Percentiles rank a stretch among this genome's conserved stretches.
Conservation (phyloP, 805 yeast genomes). For the Pichia insulana region DNA sequence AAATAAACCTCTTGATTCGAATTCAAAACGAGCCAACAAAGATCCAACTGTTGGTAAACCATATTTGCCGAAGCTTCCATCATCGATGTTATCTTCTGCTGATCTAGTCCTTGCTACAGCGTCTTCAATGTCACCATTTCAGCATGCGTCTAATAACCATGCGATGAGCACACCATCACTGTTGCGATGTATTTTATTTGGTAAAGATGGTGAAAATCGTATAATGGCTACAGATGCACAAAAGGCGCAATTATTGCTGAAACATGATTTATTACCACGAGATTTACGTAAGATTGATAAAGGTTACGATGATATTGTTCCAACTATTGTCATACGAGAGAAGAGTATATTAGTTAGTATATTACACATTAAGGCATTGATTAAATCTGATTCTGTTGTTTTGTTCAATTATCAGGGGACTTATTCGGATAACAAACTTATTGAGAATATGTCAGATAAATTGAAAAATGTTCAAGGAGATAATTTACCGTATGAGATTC, state of each 20-base stretch:
- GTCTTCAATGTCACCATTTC: slow-evolving; percentile 7
- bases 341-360: slow-evolving; percentile 40
- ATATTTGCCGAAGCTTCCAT: background rate
- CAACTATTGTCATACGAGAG: slow-evolving; percentile 41
- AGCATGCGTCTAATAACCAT: slow-evolving; percentile 1
- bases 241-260: slow-evolving; percentile 34
- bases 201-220: slow-evolving; percentile 34
- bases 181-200: slow-evolving; percentile 41
- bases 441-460: slow-evolving; percentile 34
- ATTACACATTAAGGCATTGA: slow-evolving; percentile 42
- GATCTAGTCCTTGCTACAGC: slow-evolving; percentile 5
- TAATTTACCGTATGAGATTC: slow-evolving; percentile 71
- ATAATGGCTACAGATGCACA: slow-evolving; percentile 38
- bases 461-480: slow-evolving; percentile 29
- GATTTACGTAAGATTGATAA: slow-evolving; percentile 46
- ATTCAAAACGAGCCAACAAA: background rate
- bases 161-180: slow-evolving; percentile 13
- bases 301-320: slow-evolving; percentile 44
- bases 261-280: slow-evolving; percentile 41
- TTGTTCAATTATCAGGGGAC: slow-evolving; percentile 41
- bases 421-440: slow-evolving; percentile 36
- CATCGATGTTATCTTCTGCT: slow-evolving; percentile 3
- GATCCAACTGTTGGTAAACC: background rate
- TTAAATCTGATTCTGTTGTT: slow-evolving; percentile 43
- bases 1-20: background rate